These are phyloP conservation scores for Bipolaris bicolor DNA, from an alignment of 2,329 filamentous ascomycete species.

Conservation along the genomic window DNA sequence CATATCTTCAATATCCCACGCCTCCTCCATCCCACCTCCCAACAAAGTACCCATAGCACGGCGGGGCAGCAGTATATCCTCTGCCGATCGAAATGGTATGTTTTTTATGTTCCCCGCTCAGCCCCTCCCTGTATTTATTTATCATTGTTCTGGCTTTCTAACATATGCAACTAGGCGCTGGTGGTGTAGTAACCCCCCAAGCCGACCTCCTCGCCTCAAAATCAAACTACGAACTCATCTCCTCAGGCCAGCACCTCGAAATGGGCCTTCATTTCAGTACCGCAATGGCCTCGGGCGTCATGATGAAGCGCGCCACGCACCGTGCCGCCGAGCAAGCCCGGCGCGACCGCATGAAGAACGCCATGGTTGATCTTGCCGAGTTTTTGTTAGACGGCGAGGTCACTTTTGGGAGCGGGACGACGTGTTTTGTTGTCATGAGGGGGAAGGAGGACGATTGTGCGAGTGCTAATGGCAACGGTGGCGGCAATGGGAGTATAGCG, in stretches of 20 bases:
- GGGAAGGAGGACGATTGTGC: conserved; percentile 18
- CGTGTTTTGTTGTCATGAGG: conserved; percentile 39
- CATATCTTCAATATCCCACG: conserved; percentile 32
- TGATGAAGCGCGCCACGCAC: conserved; percentile 43
- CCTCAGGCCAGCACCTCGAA: conserved; percentile 37
- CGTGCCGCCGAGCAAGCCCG: conserved; percentile 41
- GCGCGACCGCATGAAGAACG: conserved; percentile 41
- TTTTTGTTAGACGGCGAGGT: conserved; percentile 40
- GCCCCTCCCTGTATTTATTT: not conserved
- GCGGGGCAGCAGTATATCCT: conserved; percentile 26
- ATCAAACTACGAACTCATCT: conserved; percentile 41
- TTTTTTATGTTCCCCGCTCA: conserved; percentile 15
- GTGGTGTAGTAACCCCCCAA: conserved; percentile 35
- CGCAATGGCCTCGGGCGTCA: conserved; percentile 41
- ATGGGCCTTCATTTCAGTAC: conserved; percentile 43
- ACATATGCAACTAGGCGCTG: conserved; percentile 21
- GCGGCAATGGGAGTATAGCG: conserved; percentile 3
- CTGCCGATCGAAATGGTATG: conserved; percentile 34
- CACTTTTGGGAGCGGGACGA: conserved; percentile 39
- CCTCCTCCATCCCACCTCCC: conserved; percentile 29
- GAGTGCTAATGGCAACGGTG: not conserved
- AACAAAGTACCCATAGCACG: conserved; percentile 36
- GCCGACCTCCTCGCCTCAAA: conserved; percentile 39
- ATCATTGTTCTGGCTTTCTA: not conserved
- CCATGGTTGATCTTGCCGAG: conserved; percentile 41